Evolutionary conservation across 768 basidiomycete species (phyloP).

Genomic region (Trametes gibbosa): DNA sequence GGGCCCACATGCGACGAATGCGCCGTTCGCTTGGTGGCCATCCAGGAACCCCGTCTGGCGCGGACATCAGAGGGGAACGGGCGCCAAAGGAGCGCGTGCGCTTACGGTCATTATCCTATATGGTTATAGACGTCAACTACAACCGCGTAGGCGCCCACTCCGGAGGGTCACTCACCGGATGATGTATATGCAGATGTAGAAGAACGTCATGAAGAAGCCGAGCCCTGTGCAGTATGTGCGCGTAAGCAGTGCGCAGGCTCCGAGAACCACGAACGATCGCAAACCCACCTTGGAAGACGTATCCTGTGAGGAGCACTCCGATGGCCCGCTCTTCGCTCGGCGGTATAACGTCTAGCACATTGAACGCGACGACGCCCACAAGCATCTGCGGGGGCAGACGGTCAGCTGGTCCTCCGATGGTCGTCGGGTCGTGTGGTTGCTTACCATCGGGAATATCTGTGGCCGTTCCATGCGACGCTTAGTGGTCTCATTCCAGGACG

Average conservation of each 20-base stretch:
- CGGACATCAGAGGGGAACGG: background rate
- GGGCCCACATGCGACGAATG: slow-evolving; percentile 47
- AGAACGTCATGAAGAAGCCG: slow-evolving; percentile 49
- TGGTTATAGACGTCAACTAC: slow-evolving; percentile 1
- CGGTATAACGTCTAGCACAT: slow-evolving; percentile 39
- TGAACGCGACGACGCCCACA: slow-evolving; percentile 46
- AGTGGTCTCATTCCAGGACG: background rate
- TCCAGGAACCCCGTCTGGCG: slow-evolving; percentile 44
- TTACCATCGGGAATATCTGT: slow-evolving; percentile 36
- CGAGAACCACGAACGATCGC: slow-evolving; percentile 7
- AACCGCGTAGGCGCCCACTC: background rate
- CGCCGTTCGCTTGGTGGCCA: slow-evolving; percentile 47
- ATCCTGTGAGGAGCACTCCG: slow-evolving; percentile 42
- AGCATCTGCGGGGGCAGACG: slow-evolving; percentile 36
- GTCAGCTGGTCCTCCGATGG: slow-evolving; percentile 1
- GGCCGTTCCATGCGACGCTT: background rate
- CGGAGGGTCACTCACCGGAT: slow-evolving; percentile 34
- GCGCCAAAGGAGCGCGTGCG: background rate
- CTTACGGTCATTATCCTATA: slow-evolving; percentile 39
- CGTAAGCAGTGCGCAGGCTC: background rate
- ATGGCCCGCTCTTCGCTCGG: slow-evolving; percentile 36
- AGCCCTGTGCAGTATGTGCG: slow-evolving; percentile 29
- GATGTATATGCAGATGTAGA: slow-evolving; percentile 50
- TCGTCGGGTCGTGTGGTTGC: background rate
- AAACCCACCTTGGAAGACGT: slow-evolving; percentile 46